Base-by-base conservation (phyloP, 208 protist species). In the Leishmania martiniquensis region DNA sequence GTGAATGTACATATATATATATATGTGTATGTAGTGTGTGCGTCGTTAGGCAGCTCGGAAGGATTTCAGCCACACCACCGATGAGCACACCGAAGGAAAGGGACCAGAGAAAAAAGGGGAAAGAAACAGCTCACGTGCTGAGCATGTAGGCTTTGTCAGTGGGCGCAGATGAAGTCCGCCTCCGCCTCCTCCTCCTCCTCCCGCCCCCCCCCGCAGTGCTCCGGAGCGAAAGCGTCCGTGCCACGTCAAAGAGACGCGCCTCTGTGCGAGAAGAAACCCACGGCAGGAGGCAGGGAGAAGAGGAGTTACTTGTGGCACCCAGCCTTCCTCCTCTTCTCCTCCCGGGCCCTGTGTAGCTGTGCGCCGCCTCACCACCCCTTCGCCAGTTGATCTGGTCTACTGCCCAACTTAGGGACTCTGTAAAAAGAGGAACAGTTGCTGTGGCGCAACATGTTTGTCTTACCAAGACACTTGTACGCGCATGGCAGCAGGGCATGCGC, bases 351-450 rank as follows among this genome's bases (percentile, higher is more conserved):
- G 20, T 25, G 42, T n/a, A 72, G 54, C 44, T 12, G 45, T n/a
- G 29, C 34, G 49, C 34, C n/a, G n/a, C n/a, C 66, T n/a, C 9
- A 47, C 68, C 22, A 37, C 63, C 49, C 39, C 42, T n/a, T 63
- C 57, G n/a, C 57, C 37, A 12, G 4, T 63, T 17, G 10, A 63
- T 37, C 57, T 17, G 13, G 29, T 37, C 57, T 22, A 63, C 57
- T 15, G 68, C 13, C 1, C n/a, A 13, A 17, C 17, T 71, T 37
- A 52, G 42, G 52, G 32, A 22, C 42, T 7, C 37, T 37, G 44
- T 52, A 52, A 71, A 71, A 52, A 71, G 15, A 68, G n/a, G 22
- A 69, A 69, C n/a, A 10, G 3, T n/a, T 45, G 62, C 17, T 45
- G 22, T 25, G 22, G n/a, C 22, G n/a, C 6, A 45, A 5, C 22